Percentiles rank a stretch among this genome's conserved stretches.
Conservation (phyloP, 352 stramenopile genomes). For the Phytophthora idaei region DNA sequence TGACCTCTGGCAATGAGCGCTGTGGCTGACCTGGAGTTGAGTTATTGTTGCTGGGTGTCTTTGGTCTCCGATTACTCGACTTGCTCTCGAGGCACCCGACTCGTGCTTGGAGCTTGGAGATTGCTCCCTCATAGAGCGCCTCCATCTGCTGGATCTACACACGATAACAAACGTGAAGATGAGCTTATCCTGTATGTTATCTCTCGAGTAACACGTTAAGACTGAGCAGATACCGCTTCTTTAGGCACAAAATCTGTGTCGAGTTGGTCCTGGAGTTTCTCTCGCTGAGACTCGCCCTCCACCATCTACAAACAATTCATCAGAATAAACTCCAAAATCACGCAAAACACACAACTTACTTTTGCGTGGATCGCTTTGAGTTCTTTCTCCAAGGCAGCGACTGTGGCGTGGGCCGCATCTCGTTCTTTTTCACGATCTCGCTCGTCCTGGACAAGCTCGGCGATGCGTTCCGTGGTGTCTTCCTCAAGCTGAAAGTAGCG, state of each 20-base stretch:
- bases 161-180: slow-evolving; percentile 1
- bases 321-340: neutral
- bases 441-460: slow-evolving; percentile 65
- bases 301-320: slow-evolving; percentile 30
- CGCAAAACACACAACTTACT: slow-evolving; percentile 16
- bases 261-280: slow-evolving; percentile 47
- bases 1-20: slow-evolving; percentile 29
- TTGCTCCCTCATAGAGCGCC: slow-evolving; percentile 67
- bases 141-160: slow-evolving; percentile 76
- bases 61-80: slow-evolving; percentile 34
- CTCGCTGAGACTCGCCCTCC: slow-evolving; percentile 34
- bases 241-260: slow-evolving; percentile 62
- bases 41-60: slow-evolving; percentile 31
- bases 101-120: slow-evolving; percentile 72
- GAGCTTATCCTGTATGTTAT: neutral
- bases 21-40: slow-evolving; percentile 18
- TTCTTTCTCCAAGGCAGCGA: slow-evolving; percentile 38
- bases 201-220: neutral
- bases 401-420: slow-evolving; percentile 23
- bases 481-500: slow-evolving; percentile 70
- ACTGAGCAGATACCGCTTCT: slow-evolving; percentile 39
- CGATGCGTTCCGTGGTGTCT: slow-evolving; percentile 63
- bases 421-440: slow-evolving; percentile 53
- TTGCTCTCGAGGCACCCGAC: slow-evolving; percentile 66
- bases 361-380: slow-evolving; percentile 43